Percentiles rank a stretch among this genome's conserved stretches.
Conservation (phyloP, 2,329 filamentous ascomycete species). For the Ophiostoma ips region DNA sequence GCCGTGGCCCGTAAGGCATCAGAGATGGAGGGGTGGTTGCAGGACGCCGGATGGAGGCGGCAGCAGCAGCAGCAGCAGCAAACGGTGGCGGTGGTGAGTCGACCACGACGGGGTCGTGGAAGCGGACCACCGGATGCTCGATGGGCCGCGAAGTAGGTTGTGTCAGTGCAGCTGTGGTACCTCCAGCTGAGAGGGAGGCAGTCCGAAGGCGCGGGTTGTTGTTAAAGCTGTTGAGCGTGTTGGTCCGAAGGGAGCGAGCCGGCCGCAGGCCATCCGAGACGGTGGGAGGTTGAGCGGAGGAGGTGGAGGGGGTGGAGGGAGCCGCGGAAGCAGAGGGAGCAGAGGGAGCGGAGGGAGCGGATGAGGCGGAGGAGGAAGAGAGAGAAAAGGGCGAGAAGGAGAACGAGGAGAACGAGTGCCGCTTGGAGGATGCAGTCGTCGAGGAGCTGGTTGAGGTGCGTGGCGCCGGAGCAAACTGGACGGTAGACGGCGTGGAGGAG, state of each 20-base stretch:
- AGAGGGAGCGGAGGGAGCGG: too few relatives aligned
- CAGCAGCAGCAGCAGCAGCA: too few relatives aligned
- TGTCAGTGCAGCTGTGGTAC: conserved; percentile 5
- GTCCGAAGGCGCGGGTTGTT: not conserved
- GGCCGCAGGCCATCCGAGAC: conserved; percentile 2
- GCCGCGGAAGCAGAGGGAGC: too few relatives aligned
- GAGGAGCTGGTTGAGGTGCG: conserved; percentile 1
- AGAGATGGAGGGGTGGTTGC: not conserved
- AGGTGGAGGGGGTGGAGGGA: not conserved
- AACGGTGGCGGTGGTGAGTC: too few relatives aligned
- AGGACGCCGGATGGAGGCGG: too few relatives aligned
- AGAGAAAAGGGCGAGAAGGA: conserved; percentile 3
- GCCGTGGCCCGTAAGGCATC: conserved; percentile 6
- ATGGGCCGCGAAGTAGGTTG: not conserved
- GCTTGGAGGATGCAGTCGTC: not conserved
- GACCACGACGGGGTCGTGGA: conserved; percentile 25
- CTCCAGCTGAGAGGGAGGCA: not conserved
- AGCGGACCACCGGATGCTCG: conserved; percentile 29
- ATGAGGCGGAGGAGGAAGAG: not conserved
- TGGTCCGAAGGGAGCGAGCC: conserved; percentile 6
- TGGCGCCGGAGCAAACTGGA: too few relatives aligned
- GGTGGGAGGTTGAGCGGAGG: not conserved
- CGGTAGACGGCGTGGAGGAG: too few relatives aligned
- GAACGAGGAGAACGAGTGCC: conserved; percentile 6
- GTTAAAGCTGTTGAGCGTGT: not conserved